A percentile compares a stretch with the other conserved stretches of the same genome.
Evolutionary conservation across 2,329 filamentous ascomycete species (phyloP).

Genomic region (Penicillium freii): DNA sequence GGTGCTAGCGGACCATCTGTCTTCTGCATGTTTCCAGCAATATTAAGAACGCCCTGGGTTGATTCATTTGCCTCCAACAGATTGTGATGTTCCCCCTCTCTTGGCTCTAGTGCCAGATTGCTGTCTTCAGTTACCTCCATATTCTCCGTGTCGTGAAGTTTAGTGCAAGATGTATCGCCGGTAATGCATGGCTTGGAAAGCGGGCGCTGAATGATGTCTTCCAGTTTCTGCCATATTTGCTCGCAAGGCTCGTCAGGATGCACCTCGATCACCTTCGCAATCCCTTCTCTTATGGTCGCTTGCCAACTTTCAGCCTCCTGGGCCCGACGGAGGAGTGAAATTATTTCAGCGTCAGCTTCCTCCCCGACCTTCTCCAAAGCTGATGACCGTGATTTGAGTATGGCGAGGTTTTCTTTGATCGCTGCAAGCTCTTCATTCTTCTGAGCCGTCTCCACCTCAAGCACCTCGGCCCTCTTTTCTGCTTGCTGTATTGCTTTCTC

Average conservation of each 20-base stretch:
- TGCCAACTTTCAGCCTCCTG: constrained; percentile 28
- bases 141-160: not conserved
- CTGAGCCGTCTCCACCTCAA: constrained; percentile 15
- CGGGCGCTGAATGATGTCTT: constrained; percentile 15
- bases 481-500: constrained; percentile 6
- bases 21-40: not conserved
- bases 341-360: constrained; percentile 26
- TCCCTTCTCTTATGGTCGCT: constrained; percentile 20
- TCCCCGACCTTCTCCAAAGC: constrained; percentile 21
- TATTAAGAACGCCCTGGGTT: not conserved
- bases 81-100: not conserved
- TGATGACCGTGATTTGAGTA: constrained; percentile 13
- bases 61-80: not conserved
- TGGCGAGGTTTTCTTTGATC: constrained; percentile 10
- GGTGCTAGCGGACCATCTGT: not conserved
- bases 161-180: not conserved
- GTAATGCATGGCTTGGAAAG: not conserved
- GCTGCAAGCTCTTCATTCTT: constrained; percentile 34
- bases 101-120: not conserved
- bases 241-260: constrained; percentile 17
- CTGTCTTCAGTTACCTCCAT: not conserved
- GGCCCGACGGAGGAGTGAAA: constrained; percentile 24
- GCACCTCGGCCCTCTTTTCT: constrained; percentile 14
- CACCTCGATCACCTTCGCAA: constrained; percentile 19
- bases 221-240: constrained; percentile 22